Evolutionary conservation across 495 filamentous ascomycete genomes (phyloP).

Genomic region (Penicillium salamii): DNA sequence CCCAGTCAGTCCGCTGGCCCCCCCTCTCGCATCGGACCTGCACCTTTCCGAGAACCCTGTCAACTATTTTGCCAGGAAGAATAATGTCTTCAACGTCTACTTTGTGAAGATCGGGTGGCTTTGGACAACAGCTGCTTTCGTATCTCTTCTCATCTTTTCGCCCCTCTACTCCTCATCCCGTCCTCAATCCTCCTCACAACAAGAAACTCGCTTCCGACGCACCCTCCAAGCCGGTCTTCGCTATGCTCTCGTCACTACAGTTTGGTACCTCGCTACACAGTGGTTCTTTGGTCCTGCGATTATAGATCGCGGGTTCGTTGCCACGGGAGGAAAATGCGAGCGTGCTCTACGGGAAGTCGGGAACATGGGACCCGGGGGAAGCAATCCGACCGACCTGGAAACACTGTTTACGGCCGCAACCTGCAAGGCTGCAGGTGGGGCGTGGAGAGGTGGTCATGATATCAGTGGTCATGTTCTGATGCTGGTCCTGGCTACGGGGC

Average conservation of each 20-base stretch:
- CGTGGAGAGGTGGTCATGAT: constrained; percentile 88
- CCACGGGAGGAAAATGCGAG: constrained; percentile 81
- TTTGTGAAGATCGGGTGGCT: constrained; percentile 96
- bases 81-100: constrained; percentile 82
- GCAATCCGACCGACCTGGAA: constrained; percentile 30
- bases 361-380: constrained; percentile 17
- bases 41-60: constrained; percentile 36
- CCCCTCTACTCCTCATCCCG: constrained; percentile 33
- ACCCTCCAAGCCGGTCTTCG: constrained; percentile 53
- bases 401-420: constrained; percentile 68
- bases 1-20: constrained; percentile 58
- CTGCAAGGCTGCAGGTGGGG: constrained; percentile 76
- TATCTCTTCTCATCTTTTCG: constrained; percentile 59
- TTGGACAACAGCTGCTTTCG: constrained; percentile 75
- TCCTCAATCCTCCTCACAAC: constrained; percentile 17
- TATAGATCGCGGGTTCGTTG: constrained; percentile 78
- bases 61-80: constrained; percentile 89
- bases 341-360: constrained; percentile 26
- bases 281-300: constrained; percentile 93
- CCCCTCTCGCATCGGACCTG: constrained; percentile 45
- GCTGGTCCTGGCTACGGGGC: constrained; percentile 75
- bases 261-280: constrained; percentile 82
- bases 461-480: constrained; percentile 94
- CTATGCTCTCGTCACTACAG: constrained; percentile 67
- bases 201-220: constrained; percentile 25